Conservation (phyloP, 2,329 filamentous ascomycete genomes). For the Alternaria arborescens region DNA sequence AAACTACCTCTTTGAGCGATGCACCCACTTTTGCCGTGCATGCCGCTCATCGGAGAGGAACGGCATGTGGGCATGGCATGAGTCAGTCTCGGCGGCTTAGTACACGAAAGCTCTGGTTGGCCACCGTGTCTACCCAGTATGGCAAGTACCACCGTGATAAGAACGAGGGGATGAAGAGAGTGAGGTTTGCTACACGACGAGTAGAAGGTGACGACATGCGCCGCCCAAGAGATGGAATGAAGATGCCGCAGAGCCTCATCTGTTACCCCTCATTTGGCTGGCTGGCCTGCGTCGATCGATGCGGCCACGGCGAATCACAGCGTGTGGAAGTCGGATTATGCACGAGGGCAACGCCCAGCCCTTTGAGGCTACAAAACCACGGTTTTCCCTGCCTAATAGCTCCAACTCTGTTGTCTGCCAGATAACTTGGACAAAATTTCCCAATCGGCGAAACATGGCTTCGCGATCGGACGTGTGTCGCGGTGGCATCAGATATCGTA, state of each 20-base stretch:
- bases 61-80: slow-evolving; percentile 23
- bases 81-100: slow-evolving; percentile 23
- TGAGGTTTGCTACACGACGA: background rate
- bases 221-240: slow-evolving; percentile 1
- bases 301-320: slow-evolving; percentile 28
- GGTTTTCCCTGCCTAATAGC: background rate
- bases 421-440: slow-evolving; percentile 6
- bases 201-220: slow-evolving; percentile 2
- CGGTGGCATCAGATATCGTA: slow-evolving; percentile 27
- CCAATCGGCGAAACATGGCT: slow-evolving; percentile 24
- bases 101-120: slow-evolving; percentile 12
- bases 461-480: slow-evolving; percentile 11
- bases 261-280: slow-evolving; percentile 22
- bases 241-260: slow-evolving; percentile 27
- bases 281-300: slow-evolving; percentile 27
- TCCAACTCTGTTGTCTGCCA: background rate
- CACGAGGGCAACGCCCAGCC: slow-evolving; percentile 11
- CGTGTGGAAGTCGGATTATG: slow-evolving; percentile 24
- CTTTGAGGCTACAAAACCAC: slow-evolving; percentile 17
- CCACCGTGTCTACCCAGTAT: background rate
- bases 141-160: background rate
- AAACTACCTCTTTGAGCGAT: slow-evolving; percentile 9
- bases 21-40: slow-evolving; percentile 12
- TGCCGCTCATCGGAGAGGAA: slow-evolving; percentile 15
- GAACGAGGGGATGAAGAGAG: background rate